A percentile compares a stretch with the other conserved stretches of the same genome.
Evolutionary conservation across 1,284 basidiomycete genomes (phyloP).

Genomic region (Cystobasidium sp.): DNA sequence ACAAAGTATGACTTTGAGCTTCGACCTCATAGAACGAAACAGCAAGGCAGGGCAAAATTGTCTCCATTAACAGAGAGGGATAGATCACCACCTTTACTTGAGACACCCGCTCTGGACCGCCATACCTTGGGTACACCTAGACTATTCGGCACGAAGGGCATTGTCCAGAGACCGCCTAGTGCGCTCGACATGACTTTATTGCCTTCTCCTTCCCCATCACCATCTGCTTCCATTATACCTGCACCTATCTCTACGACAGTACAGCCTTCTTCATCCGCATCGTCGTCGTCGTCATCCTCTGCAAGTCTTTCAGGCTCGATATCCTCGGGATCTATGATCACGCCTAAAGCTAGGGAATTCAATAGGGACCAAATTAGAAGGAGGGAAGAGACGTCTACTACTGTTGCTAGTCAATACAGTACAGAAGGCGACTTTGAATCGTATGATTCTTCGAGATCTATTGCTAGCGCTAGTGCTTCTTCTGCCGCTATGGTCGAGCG

Average conservation of each 20-base stretch:
- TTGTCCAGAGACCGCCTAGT: slow-evolving; percentile 11
- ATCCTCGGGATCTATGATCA: slow-evolving; percentile 1
- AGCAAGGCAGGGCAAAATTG: slow-evolving; percentile 18
- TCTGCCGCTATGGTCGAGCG: neutral
- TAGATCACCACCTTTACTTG: neutral
- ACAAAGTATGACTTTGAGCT: slow-evolving; percentile 16
- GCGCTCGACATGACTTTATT: slow-evolving; percentile 31
- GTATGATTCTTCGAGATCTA: slow-evolving; percentile 4
- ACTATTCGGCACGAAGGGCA: slow-evolving; percentile 7
- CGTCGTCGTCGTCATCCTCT: neutral
- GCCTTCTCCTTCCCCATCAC: slow-evolving; percentile 1
- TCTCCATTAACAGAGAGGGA: slow-evolving; percentile 11
- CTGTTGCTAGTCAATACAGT: slow-evolving; percentile 24
- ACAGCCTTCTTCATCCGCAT: neutral
- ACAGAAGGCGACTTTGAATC: slow-evolving; percentile 17
- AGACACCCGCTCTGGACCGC: slow-evolving; percentile 4
- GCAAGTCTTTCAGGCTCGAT: neutral
- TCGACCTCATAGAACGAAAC: slow-evolving; percentile 19
- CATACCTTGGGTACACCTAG: neutral
- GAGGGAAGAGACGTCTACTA: slow-evolving; percentile 13
- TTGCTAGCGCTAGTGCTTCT: neutral
- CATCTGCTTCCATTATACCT: slow-evolving; percentile 2
- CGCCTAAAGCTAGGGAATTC: slow-evolving; percentile 19
- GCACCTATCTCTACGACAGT: neutral
- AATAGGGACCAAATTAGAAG: slow-evolving; percentile 11